These are phyloP conservation scores for Aspergillus sp. DNA, from an alignment of 2,329 filamentous ascomycete genomes.

Conservation along the genomic window DNA sequence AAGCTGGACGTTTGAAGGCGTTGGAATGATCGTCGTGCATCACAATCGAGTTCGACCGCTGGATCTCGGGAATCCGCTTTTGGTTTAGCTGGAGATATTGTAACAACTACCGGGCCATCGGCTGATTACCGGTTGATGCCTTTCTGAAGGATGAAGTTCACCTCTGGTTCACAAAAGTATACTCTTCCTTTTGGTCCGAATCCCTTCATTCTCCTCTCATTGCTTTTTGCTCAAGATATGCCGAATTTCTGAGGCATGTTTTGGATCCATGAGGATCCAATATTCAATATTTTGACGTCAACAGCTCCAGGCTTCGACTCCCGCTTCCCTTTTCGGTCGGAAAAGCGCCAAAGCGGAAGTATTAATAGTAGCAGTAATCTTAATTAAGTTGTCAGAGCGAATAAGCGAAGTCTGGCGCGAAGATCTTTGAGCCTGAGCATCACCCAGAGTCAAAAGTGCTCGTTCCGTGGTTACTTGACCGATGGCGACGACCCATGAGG, in stretches of 20 bases:
- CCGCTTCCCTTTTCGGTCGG: slow-evolving; percentile 5
- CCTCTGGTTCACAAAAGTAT: neutral
- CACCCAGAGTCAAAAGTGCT: neutral
- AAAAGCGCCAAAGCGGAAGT: neutral
- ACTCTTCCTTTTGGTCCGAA: neutral
- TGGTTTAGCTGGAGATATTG: neutral
- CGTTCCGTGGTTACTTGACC: neutral
- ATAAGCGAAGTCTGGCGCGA: slow-evolving; percentile 1
- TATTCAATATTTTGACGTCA: neutral
- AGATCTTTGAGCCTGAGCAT: neutral
- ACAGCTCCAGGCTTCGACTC: neutral
- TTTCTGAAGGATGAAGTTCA: neutral
- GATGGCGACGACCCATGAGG: neutral
- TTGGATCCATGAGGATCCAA: neutral
- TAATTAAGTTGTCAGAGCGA: neutral
- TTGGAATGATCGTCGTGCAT: slow-evolving; percentile 24
- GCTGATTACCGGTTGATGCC: neutral
- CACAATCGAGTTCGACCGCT: slow-evolving; percentile 1
- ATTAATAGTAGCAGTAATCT: slow-evolving; percentile 1
- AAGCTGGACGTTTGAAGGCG: slow-evolving; percentile 20
- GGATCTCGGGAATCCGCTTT: slow-evolving; percentile 1
- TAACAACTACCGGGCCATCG: neutral
- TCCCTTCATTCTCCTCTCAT: neutral
- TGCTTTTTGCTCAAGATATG: neutral
- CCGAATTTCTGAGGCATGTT: neutral